Percentiles rank a stretch among this genome's conserved stretches.
Evolutionary conservation across 257 asterid species (phyloP).

Genomic region (Salvia hispanica): DNA sequence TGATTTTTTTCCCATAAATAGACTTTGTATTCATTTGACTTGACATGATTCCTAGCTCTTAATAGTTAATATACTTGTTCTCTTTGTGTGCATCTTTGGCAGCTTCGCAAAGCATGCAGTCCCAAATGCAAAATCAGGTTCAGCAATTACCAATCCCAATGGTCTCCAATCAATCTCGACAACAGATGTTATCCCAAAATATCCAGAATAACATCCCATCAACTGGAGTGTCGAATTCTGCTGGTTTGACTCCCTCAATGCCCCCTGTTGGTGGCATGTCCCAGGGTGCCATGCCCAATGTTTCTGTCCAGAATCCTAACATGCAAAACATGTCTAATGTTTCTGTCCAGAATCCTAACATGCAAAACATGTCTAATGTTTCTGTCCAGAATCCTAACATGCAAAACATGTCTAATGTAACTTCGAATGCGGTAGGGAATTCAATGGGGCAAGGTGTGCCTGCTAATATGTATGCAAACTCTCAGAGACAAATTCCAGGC

Average conservation of each 20-base stretch:
- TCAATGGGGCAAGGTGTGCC: constrained; percentile 78
- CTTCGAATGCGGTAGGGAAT: constrained; percentile 61
- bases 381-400: constrained; percentile 71
- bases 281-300: constrained; percentile 66
- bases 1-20: neutral
- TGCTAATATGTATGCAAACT: constrained; percentile 66
- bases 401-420: constrained; percentile 65
- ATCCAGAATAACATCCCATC: constrained; percentile 62
- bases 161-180: constrained; percentile 73
- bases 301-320: constrained; percentile 68
- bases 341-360: constrained; percentile 67
- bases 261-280: constrained; percentile 57
- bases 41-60: neutral
- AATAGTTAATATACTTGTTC: neutral
- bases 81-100: constrained; percentile 29
- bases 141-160: constrained; percentile 63
- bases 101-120: constrained; percentile 69
- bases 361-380: constrained; percentile 68
- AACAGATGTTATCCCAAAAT: constrained; percentile 68
- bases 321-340: constrained; percentile 73
- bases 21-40: neutral
- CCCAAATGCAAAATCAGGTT: constrained; percentile 78
- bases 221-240: constrained; percentile 62
- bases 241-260: constrained; percentile 60
- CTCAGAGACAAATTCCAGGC: constrained; percentile 78